phyloP scores from a whole-genome alignment of 352 stramenopile species.

The Phytopythium sindhum region DNA sequence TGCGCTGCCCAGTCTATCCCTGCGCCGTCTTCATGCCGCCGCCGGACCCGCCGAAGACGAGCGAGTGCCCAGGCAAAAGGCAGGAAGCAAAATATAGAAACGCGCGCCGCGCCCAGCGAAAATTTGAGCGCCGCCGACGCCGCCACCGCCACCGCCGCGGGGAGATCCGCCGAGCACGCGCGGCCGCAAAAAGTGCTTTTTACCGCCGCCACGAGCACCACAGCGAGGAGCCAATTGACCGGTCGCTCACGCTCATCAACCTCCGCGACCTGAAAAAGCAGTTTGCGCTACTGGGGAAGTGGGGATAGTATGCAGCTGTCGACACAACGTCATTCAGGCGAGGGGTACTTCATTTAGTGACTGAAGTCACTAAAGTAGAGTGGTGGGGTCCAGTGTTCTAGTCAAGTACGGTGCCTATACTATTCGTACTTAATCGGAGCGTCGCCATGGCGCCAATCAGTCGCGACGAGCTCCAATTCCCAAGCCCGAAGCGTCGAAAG shows the following conservation, averaged over 20 bases:
- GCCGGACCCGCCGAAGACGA: too few species aligned
- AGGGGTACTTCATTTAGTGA: neutral
- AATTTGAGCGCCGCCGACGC: neutral
- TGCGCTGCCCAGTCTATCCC: neutral
- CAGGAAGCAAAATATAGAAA: neutral
- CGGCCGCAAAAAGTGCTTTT: neutral
- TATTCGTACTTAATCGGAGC: neutral
- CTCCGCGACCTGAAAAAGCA: neutral
- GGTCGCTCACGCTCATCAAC: neutral
- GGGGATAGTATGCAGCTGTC: neutral
- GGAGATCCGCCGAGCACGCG: neutral
- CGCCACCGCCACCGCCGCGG: neutral
- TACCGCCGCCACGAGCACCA: neutral
- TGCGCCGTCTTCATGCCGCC: neutral
- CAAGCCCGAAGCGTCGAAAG: neutral
- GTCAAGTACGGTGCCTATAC: neutral
- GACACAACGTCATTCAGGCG: neutral
- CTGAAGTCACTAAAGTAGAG: too few species aligned
- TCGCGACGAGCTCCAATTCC: neutral
- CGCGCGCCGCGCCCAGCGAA: neutral
- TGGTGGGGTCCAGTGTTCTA: too few species aligned
- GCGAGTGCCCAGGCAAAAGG: neutral
- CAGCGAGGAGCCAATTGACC: too few species aligned
- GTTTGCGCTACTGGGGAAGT: neutral
- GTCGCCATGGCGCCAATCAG: constrained; percentile 1